Base-by-base conservation (phyloP, 768 basidiomycete genomes). In the Termitomyces sp. region DNA sequence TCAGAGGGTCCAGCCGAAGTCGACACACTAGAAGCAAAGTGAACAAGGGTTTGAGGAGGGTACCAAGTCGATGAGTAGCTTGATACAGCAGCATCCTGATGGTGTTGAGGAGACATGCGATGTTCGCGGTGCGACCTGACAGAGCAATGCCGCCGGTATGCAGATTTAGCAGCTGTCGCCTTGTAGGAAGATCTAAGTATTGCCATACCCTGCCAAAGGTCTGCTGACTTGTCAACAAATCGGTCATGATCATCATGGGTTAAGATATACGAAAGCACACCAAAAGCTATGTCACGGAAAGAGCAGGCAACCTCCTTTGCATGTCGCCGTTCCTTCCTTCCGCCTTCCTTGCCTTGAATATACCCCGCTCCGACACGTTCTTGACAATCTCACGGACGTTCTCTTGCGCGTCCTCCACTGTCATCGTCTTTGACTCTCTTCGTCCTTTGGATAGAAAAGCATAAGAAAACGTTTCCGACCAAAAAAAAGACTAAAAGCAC, bases 291-390 rank as follows among this genome's bases (percentile, higher is more conserved):
- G 5, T 27, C 13, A 24, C 48, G 12, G 13, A 49, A 32, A 24
- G 48, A 48, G 18, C 37, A 32, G 14, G 7, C 9, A 16, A 22
- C 14, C n/a, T 14, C 22, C 2, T 6, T 74, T 57, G 48, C 57
- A 6, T 59, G 59, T 1, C 42, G 2, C 34, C 50, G 18, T 55
- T 78, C 63, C 87, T 90, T 3, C 89, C 88, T 68, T 91, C 90
- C 8, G 88, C 87, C 34, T 68, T 81, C 44, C 90, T 74, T 14
- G 87, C 76, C 66, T 84, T 89, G 75, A 94, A 96, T 8, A 81
- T 64, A 0, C 88, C 92, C 55, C 89, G 75, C 16, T 79, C 74
- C 31, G 71, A 71, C 0, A 93, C 87, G 7, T 73, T 71, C 29
- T 74, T 60, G 14, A 94, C 61, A 53, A 93, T 85, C 13, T 62